A percentile compares a stretch with the other conserved stretches of the same genome.
Conservation (phyloP, 768 basidiomycete species). For the Lactarius hatsudake region DNA sequence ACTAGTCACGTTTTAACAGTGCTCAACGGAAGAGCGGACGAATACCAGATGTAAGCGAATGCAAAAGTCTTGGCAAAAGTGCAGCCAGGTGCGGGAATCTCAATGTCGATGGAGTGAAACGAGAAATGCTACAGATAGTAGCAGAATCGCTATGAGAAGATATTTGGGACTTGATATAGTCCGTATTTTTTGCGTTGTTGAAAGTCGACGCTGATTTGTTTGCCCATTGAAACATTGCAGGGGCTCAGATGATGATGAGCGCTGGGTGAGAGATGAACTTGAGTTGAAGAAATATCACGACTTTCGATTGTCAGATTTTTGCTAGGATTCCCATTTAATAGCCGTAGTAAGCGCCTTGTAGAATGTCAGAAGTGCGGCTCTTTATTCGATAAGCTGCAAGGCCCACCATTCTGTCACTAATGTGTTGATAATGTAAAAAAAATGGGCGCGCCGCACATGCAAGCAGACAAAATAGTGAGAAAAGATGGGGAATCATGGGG, state of each 20-base stretch:
- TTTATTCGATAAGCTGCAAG: constrained; percentile 10
- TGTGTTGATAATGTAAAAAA: too few relatives aligned
- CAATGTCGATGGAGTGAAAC: constrained; percentile 12
- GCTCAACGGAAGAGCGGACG: background rate
- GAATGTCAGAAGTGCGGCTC: constrained; percentile 17
- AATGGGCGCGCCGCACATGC: too few relatives aligned
- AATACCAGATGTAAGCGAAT: constrained; percentile 16
- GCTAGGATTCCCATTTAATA: constrained; percentile 20
- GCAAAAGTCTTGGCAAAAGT: constrained; percentile 1
- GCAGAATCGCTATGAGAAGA: too few relatives aligned
- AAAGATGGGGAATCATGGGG: too few relatives aligned
- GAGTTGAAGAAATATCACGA: constrained; percentile 21
- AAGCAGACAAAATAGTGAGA: too few relatives aligned
- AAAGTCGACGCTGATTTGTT: constrained; percentile 5
- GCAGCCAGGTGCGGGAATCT: constrained; percentile 13
- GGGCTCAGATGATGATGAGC: constrained; percentile 12
- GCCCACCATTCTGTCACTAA: constrained; percentile 59
- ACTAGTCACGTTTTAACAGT: background rate
- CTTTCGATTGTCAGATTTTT: constrained; percentile 20
- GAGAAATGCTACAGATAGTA: constrained; percentile 27
- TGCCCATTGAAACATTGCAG: constrained; percentile 24
- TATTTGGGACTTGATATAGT: constrained; percentile 23
- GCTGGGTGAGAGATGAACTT: constrained; percentile 15
- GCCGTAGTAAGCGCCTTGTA: constrained; percentile 62
- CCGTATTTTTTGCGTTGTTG: constrained; percentile 20